Evolutionary conservation across 1,284 basidiomycete genomes (phyloP), one percentile per base, ranked within the genome.

Genomic region (Porogramme epimiltina): DNA sequence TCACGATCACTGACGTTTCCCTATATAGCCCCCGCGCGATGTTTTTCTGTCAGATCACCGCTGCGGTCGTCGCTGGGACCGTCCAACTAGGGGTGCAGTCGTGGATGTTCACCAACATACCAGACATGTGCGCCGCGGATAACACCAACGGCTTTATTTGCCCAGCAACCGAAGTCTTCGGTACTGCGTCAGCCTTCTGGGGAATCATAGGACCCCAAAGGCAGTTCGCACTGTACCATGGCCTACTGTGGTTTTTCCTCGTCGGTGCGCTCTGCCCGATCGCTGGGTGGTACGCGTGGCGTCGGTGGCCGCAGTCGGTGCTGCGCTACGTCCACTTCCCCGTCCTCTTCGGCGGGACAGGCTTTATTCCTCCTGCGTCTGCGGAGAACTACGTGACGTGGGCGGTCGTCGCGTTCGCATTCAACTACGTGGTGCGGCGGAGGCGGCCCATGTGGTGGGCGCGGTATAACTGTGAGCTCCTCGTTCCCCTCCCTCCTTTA

Each of bases 281-380:
- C 39, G 54, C 65, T 19, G 63, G 69, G 23, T 80, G 71, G 68
- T 19, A 70, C 54, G 56, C 66, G 62, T 57, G 62, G 50, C 56
- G 56, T 42, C 57, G 56, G 51, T 80, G 68, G 70, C 79, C 73
- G 49, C 73, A 74, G 59, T 68, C 68, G 36, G 77, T 82, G 71
- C 82, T 84, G 78, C 77, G 85, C 53, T 91, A 87, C 65, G 73
- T 91, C 67, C 91, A 91, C 72, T 79, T 91, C 51, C 89, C 91
- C 24, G 61, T 70, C 49, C 64, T 72, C 48, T 67, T 74, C 54
- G 63, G 60, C 37, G 73, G 72, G 33, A 66, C 66, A 23, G 52
- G 62, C 18, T 61, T 53, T 52, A 70, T 74, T 25, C 77, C 77
- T 0, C 74, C 75, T 16, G 75, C 75, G 22, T 67, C 66, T 5